Base-by-base conservation (phyloP, 1,284 basidiomycete genomes). In the Tetrapyrgos nigripes region DNA sequence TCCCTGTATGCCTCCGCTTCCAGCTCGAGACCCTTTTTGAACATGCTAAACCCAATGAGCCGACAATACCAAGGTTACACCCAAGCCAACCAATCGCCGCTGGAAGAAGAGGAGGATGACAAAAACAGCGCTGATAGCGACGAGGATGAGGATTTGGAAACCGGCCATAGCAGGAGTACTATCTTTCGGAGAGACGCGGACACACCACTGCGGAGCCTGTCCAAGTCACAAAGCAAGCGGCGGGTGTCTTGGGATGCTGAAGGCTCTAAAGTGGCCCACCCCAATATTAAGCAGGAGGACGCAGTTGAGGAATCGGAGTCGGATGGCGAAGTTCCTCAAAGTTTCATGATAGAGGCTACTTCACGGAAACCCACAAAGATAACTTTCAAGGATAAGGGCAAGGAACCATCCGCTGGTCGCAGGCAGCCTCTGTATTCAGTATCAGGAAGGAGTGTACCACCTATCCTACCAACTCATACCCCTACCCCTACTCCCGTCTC, bases 41-140 rank as follows among this genome's bases (percentile, higher is more conserved):
- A 87, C 73, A 85, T 91, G 80, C 79, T 94, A 40, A 94, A 94
- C 68, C 91, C 93, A 33, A 88, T 92, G 83, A 83, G 84, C 64
- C 79, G 87, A 69, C 73, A 80, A 59, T 84, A 89, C 71, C 82
- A 87, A 66, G 87, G 92, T 40, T 89, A 92, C 74, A 76, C 80
- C 23, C 87, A 85, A 64, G 87, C 88, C 44, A 84, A 81, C 68
- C 87, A 89, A 70, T 85, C 84, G 27, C 76, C 87, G 4, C 73
- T 85, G 28, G 86, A 89, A 68, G 88, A 91, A 65, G 87, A 89
- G 67, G 88, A 90, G 65, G 87, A 89, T 52, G 85, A 85, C 49
- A 78, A 78, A 56, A 76, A 78, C 53, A 77, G 73, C 43, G 73
- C 74, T 54, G 76, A 73, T 26, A 49, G 45, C 35, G 76, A 77